Percentiles rank a stretch among this genome's conserved stretches.
phyloP scores from a whole-genome alignment of 306 rosid genomes.

The Corylus heterophylla region DNA sequence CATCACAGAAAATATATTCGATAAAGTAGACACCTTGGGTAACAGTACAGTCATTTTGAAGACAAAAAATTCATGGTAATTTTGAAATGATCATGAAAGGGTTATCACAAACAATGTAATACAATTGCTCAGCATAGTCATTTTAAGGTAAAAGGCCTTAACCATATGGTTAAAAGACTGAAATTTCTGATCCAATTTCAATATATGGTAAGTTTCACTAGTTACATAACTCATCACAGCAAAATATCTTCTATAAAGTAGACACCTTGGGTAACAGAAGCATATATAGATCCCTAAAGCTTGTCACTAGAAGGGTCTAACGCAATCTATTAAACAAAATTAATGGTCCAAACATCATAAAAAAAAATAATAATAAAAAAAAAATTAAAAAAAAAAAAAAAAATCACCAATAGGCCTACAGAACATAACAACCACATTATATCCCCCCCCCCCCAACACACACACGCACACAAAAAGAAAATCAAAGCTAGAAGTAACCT shows the following conservation, averaged over 20 bases:
- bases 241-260: neutral
- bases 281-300: neutral
- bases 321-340: neutral
- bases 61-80: neutral
- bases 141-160: neutral
- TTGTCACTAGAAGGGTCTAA: neutral
- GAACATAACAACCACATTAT: neutral
- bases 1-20: neutral
- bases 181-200: neutral
- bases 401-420: neutral
- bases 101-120: neutral
- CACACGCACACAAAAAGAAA: neutral
- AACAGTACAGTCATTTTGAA: neutral
- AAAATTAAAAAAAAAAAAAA: neutral
- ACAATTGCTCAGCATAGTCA: neutral
- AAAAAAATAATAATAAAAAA: neutral
- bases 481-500: slow-evolving; percentile 51
- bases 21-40: neutral
- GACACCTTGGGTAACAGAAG: neutral
- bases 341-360: neutral
- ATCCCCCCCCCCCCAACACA: neutral
- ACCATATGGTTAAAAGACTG: neutral
- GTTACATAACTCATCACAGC: neutral
- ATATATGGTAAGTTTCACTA: neutral
- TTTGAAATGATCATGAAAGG: neutral